These are phyloP conservation scores for Nephelium lappaceum DNA, from an alignment of 345 rosid genomes.

Conservation along the genomic window DNA sequence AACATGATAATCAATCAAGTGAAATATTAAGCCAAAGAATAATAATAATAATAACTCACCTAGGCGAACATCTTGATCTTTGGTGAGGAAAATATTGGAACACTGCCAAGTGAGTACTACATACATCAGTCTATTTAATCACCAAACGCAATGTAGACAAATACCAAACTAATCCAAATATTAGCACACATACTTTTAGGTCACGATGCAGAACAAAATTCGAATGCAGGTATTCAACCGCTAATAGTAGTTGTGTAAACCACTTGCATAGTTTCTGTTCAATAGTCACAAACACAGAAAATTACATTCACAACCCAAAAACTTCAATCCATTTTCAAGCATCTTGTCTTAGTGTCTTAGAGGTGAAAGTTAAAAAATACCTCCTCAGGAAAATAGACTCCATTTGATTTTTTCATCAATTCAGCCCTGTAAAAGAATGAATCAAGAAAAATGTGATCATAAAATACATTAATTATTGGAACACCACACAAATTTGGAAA, in stretches of 20 bases:
- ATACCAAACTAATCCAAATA: conserved; percentile 20
- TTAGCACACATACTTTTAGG: conserved; percentile 60
- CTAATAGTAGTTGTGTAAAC: conserved; percentile 87
- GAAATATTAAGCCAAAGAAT: conserved; percentile 7
- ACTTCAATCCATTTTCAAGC: neutral
- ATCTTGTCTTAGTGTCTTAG: no score
- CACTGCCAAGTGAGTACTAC: conserved; percentile 55
- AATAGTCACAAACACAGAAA: conserved; percentile 5
- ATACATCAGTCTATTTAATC: conserved; percentile 35
- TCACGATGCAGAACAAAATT: conserved; percentile 95
- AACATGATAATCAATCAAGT: neutral
- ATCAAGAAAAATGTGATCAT: conserved; percentile 2
- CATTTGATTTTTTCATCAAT: conserved; percentile 91
- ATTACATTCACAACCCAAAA: conserved; percentile 18
- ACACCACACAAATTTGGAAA: conserved; percentile 12
- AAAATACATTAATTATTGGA: conserved; percentile 13
- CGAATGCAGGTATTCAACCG: conserved; percentile 96
- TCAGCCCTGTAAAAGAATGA: conserved; percentile 67
- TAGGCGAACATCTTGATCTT: conserved; percentile 92
- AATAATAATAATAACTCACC: conserved; percentile 52
- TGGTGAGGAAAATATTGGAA: conserved; percentile 95
- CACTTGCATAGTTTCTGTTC: conserved; percentile 95
- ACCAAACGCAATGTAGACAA: conserved; percentile 17
- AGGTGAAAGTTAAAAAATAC: conserved; percentile 30
- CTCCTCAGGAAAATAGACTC: conserved; percentile 90